Evolutionary conservation across 1,139 yeast species (phyloP).

Genomic region (Scheffersomyces cryptocercus): DNA sequence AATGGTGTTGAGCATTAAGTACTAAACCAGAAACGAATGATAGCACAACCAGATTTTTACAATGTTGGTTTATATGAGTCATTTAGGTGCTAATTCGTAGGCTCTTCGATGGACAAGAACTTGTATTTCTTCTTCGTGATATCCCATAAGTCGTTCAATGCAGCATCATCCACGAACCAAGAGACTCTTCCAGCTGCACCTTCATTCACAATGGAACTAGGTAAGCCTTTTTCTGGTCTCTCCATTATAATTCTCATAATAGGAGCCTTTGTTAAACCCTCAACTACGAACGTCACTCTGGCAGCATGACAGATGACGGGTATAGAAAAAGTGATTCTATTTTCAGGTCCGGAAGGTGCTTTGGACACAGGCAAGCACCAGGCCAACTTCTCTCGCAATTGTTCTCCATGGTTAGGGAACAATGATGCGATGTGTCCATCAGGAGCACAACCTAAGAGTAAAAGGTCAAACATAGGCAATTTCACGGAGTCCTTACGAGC

Average conservation of each 20-base stretch:
- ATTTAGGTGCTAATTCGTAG: neutral
- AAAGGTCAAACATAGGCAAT: slow-evolving; percentile 88
- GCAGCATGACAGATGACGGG: slow-evolving; percentile 96
- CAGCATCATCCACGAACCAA: slow-evolving; percentile 98
- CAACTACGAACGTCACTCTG: slow-evolving; percentile 90
- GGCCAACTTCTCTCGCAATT: slow-evolving; percentile 85
- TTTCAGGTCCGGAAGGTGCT: slow-evolving; percentile 88
- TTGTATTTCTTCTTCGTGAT: slow-evolving; percentile 78
- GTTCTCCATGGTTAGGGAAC: slow-evolving; percentile 86
- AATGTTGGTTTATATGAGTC: too few relatives aligned
- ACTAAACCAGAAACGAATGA: too few relatives aligned
- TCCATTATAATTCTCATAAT: slow-evolving; percentile 92
- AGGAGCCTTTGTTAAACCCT: slow-evolving; percentile 95
- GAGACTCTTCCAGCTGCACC: slow-evolving; percentile 95
- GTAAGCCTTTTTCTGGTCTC: slow-evolving; percentile 95
- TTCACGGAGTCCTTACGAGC: slow-evolving; percentile 97
- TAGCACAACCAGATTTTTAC: too few relatives aligned
- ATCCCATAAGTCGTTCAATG: slow-evolving; percentile 76
- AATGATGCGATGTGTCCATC: slow-evolving; percentile 97
- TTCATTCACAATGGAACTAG: slow-evolving; percentile 91
- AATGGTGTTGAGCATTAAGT: too few relatives aligned
- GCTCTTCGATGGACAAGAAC: slow-evolving; percentile 37
- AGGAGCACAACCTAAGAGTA: slow-evolving; percentile 95
- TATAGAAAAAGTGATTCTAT: slow-evolving; percentile 87
- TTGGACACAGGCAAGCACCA: slow-evolving; percentile 95